A percentile compares a stretch with the other conserved stretches of the same genome.
Conservation (phyloP, 1,139 yeast genomes). For the Taphrina pruni region DNA sequence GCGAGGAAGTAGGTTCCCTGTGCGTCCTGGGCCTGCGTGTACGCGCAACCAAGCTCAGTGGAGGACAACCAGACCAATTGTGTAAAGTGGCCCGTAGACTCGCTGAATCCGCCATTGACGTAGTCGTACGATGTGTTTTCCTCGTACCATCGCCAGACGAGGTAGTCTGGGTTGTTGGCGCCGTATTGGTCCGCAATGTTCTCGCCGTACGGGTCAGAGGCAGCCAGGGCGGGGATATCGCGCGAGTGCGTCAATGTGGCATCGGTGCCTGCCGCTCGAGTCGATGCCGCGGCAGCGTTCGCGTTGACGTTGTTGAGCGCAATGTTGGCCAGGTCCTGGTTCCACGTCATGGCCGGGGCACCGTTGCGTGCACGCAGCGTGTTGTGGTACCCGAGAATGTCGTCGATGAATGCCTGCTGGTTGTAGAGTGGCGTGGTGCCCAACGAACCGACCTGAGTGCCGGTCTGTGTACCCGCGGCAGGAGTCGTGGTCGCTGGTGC, state of each 20-base stretch:
- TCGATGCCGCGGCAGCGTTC: constrained; percentile 63
- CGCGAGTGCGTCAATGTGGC: constrained; percentile 64
- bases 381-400: constrained; percentile 66
- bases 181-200: constrained; percentile 65
- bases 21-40: constrained; percentile 53
- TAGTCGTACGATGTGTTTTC: constrained; percentile 65
- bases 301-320: constrained; percentile 62
- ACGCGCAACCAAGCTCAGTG: constrained; percentile 76
- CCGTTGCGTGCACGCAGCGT: constrained; percentile 69
- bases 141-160: constrained; percentile 75
- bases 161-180: constrained; percentile 55
- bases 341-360: constrained; percentile 69
- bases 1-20: constrained; percentile 50
- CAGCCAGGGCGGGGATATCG: constrained; percentile 52
- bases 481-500: constrained; percentile 16
- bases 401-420: constrained; percentile 28
- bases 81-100: constrained; percentile 74
- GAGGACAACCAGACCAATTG: constrained; percentile 82
- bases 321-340: constrained; percentile 58
- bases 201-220: constrained; percentile 67
- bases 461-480: constrained; percentile 24
- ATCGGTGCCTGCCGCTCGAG: too few species aligned
- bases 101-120: constrained; percentile 60
- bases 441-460: constrained; percentile 39
- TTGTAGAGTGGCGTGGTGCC: constrained; percentile 46